Evolutionary conservation across 1,139 yeast species (phyloP).

Genomic region (Taiozyma sp.): DNA sequence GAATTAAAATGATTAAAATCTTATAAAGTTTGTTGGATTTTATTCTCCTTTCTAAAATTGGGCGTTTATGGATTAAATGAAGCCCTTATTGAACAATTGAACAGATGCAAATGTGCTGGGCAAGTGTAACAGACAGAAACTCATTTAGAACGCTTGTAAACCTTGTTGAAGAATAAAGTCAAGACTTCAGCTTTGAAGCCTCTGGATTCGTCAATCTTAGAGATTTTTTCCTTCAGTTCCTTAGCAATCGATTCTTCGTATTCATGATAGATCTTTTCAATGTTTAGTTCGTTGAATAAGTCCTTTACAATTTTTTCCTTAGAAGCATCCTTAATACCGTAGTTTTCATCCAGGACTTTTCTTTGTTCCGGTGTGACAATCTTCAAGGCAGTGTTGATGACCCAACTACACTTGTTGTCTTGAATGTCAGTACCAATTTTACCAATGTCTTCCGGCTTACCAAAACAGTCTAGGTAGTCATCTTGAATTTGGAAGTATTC

Average conservation of each 20-base stretch:
- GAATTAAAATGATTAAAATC: not conserved
- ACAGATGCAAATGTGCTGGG: not conserved
- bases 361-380: slow-evolving; percentile 80
- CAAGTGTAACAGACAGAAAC: not conserved
- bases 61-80: not conserved
- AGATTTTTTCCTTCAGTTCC: slow-evolving; percentile 60
- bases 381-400: slow-evolving; percentile 86
- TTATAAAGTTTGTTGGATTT: not conserved
- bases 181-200: slow-evolving; percentile 89
- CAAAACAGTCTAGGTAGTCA: slow-evolving; percentile 94
- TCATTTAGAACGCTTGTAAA: slow-evolving; percentile 89
- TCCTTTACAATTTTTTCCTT: slow-evolving; percentile 70
- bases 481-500: slow-evolving; percentile 99
- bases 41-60: too few species aligned
- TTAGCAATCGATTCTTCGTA: slow-evolving; percentile 78
- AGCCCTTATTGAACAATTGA: not conserved
- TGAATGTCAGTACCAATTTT: slow-evolving; percentile 98
- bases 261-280: slow-evolving; percentile 64
- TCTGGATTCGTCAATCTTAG: slow-evolving; percentile 74
- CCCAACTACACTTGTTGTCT: slow-evolving; percentile 99
- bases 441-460: slow-evolving; percentile 96
- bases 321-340: slow-evolving; percentile 74
- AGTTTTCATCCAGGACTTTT: slow-evolving; percentile 72
- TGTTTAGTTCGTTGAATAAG: slow-evolving; percentile 67
- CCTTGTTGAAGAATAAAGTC: slow-evolving; percentile 77